Base-by-base conservation (phyloP, 225 moss, liverwort and hornwort genomes). In the Polytrichum formosum region DNA sequence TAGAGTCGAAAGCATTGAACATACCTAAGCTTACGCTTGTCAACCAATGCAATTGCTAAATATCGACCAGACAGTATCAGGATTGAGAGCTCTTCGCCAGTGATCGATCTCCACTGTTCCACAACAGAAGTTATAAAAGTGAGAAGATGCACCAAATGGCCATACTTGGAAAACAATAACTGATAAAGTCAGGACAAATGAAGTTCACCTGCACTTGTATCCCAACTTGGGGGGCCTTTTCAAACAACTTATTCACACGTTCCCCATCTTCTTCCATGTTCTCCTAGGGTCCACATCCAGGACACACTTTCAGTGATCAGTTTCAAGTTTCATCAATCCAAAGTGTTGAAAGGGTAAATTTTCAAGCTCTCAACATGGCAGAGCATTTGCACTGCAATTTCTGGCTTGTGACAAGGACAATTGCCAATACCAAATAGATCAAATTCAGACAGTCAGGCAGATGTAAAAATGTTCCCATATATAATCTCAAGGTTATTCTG, bases 21-120 rank as follows among this genome's bases (percentile, higher is more conserved):
- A 26, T 80, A 98, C 97, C 97, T 92, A 69, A 98, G 86, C 88
- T 92, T 91, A 71, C 94, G 91, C 91, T 94, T 98, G 82, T 98
- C 97, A 81, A 94, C 97, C 88, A 98, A 82, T 18, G 92, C 97
- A 73, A 98, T 98, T 64, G 97, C 97, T 77, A 98, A 76, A 75
- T 91, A 98, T 75, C 85, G 88, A 66, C 97, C 97, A 54, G 97
- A 98, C 78, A 98, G 75, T 66, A 98, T 94, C 53, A 98, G 76
- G 73, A 92, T 83, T 54, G 94, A 98, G 67, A 98, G 80, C 58
- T 98, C 97, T 74, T 98, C 94, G 53, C 94, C 97, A 67, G 92
- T 90, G 26, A 98, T 92, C 67, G 97, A 94, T 76, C 94, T 88
- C 94, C 92, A 92, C 91, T 98, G 92, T 69, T 29, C 70, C 72